Conservation (phyloP, 495 filamentous ascomycete genomes). For the Podospora fimiseda region DNA sequence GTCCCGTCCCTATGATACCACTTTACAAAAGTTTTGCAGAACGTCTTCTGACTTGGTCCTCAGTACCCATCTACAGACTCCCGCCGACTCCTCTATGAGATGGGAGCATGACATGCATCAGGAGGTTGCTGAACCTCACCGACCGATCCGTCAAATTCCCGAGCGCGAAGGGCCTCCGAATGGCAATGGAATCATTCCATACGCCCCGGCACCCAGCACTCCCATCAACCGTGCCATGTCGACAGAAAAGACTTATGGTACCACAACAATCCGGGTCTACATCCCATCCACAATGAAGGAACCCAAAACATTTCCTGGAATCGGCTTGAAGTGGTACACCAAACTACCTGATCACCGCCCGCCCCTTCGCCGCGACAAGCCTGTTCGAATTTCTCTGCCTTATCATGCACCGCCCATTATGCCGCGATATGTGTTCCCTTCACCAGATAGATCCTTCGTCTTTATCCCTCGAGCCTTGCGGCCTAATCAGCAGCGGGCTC, state of each 20-base stretch:
- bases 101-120: constrained; percentile 98
- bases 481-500: constrained; percentile 80
- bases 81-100: constrained; percentile 54
- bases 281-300: constrained; percentile 66
- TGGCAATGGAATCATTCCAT: constrained; percentile 40
- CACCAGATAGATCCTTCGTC: constrained; percentile 85
- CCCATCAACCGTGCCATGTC: constrained; percentile 55
- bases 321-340: constrained; percentile 79
- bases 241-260: constrained; percentile 58
- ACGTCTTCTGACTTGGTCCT: neutral
- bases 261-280: constrained; percentile 70
- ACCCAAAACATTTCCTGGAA: constrained; percentile 60
- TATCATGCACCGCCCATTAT: constrained; percentile 46
- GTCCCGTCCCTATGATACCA: no score
- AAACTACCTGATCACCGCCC: constrained; percentile 92
- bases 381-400: constrained; percentile 88
- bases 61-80: constrained; percentile 38
- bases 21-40: neutral
- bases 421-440: constrained; percentile 85
- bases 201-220: constrained; percentile 34
- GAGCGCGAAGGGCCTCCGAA: constrained; percentile 39
- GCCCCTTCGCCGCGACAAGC: constrained; percentile 91
- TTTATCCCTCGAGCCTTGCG: constrained; percentile 93
- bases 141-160: constrained; percentile 30
- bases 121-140: constrained; percentile 50